phyloP scores from a whole-genome alignment of 352 stramenopile genomes.

The Globisporangium spiculum region DNA sequence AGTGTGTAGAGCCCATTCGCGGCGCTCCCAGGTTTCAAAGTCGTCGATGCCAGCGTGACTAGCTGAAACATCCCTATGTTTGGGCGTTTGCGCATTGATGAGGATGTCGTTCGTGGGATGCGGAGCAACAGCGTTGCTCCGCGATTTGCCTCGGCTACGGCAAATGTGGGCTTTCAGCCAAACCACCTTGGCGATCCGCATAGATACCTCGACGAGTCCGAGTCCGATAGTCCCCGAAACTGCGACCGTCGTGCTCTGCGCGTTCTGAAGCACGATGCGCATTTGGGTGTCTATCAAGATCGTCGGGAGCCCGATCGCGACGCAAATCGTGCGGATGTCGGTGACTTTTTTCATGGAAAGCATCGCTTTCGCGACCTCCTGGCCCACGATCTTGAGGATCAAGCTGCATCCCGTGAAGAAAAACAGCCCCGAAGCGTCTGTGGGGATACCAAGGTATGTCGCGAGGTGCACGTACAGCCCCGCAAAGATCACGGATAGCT shows the following conservation, averaged over 20 bases:
- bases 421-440: neutral
- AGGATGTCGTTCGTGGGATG: neutral
- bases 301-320: slow-evolving; percentile 33
- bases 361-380: slow-evolving; percentile 29
- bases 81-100: neutral
- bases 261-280: slow-evolving; percentile 29
- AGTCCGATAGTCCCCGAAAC: slow-evolving; percentile 23
- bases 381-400: slow-evolving; percentile 29
- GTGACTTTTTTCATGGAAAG: slow-evolving; percentile 27
- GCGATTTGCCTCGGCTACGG: neutral
- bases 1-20: slow-evolving; percentile 11
- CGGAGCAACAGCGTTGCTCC: neutral
- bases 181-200: slow-evolving; percentile 22
- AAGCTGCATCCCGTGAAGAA: slow-evolving; percentile 28
- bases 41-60: neutral
- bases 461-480: slow-evolving; percentile 60
- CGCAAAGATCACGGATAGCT: slow-evolving; percentile 18
- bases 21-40: slow-evolving; percentile 4
- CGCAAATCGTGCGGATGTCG: slow-evolving; percentile 40
- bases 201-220: slow-evolving; percentile 23
- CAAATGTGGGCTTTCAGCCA: neutral
- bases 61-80: neutral
- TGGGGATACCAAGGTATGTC: slow-evolving; percentile 25
- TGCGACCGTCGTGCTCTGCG: slow-evolving; percentile 22
- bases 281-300: slow-evolving; percentile 45